Conservation (phyloP, 83 land plant genomes). For the Larix sibirica region DNA sequence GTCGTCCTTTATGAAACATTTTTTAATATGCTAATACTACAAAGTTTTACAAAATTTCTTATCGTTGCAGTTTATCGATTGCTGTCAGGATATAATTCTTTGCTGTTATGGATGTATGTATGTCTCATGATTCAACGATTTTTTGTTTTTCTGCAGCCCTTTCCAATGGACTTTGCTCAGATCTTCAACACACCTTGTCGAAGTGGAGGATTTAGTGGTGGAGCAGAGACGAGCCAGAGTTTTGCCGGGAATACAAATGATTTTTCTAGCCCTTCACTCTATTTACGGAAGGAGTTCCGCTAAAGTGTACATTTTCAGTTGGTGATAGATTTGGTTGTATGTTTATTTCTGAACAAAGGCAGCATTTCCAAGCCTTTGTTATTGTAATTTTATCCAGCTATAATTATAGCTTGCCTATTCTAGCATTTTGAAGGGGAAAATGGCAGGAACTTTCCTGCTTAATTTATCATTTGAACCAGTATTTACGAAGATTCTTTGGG, state of each 20-base stretch:
- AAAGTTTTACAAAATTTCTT: too few species aligned
- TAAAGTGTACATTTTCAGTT: background rate
- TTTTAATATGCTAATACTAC: too few species aligned
- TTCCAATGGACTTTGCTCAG: conserved; percentile 1
- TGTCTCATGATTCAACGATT: conserved; percentile 4
- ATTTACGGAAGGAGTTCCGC: conserved; percentile 20
- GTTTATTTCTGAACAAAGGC: conserved; percentile 8
- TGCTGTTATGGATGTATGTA: background rate
- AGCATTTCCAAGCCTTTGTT: conserved; percentile 7
- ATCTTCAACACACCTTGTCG: conserved; percentile 14
- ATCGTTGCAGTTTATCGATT: background rate
- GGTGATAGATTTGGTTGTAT: background rate
- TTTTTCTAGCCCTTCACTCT: conserved; percentile 18
- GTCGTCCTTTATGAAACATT: background rate
- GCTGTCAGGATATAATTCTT: background rate
- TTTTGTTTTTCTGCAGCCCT: conserved; percentile 6
- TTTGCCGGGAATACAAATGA: conserved; percentile 1
- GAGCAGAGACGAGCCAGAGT: conserved; percentile 11
- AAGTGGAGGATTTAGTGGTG: conserved; percentile 5
- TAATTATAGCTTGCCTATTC: conserved; percentile 3
- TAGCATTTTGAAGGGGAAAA: background rate
- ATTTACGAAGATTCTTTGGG: background rate
- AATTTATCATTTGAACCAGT: background rate
- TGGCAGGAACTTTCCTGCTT: background rate
- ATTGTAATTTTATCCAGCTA: conserved; percentile 13